Evolutionary conservation across 805 yeast genomes (phyloP).

Genomic region (Yarrowia hollandica): DNA sequence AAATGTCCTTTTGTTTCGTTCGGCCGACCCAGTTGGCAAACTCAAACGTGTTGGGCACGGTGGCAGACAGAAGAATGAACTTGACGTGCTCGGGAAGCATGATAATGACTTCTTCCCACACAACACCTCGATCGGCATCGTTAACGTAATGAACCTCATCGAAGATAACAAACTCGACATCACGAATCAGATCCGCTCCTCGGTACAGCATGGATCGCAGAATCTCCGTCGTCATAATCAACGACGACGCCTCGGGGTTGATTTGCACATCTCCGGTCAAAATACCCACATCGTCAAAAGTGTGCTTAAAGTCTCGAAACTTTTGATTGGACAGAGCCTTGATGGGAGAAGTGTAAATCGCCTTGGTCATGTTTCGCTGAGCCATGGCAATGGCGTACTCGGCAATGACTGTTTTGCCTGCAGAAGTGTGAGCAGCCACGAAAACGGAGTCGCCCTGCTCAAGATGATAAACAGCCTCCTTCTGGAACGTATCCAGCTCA

Average conservation of each 20-base stretch:
- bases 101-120: slow-evolving; percentile 98
- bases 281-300: slow-evolving; percentile 85
- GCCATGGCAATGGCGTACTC: slow-evolving; percentile 99
- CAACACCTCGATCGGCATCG: slow-evolving; percentile 96
- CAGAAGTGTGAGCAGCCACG: slow-evolving; percentile 98
- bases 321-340: slow-evolving; percentile 89
- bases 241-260: slow-evolving; percentile 92
- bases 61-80: slow-evolving; percentile 86
- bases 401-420: slow-evolving; percentile 98
- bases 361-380: slow-evolving; percentile 90
- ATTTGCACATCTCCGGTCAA: slow-evolving; percentile 98
- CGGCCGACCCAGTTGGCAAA: slow-evolving; percentile 99
- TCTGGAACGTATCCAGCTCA: slow-evolving; percentile 90
- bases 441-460: slow-evolving; percentile 98
- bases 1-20: slow-evolving; percentile 92
- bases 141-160: slow-evolving; percentile 98
- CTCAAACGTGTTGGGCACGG: slow-evolving; percentile 97
- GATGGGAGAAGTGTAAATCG: slow-evolving; percentile 94
- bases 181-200: slow-evolving; percentile 95
- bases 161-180: slow-evolving; percentile 94
- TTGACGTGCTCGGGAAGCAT: slow-evolving; percentile 97
- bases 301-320: slow-evolving; percentile 80
- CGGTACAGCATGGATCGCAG: slow-evolving; percentile 93
- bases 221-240: slow-evolving; percentile 97
- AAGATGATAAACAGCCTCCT: slow-evolving; percentile 92